Base-by-base conservation (phyloP, 2,329 filamentous ascomycete genomes). In the Aspergillus spinulosporus region DNA sequence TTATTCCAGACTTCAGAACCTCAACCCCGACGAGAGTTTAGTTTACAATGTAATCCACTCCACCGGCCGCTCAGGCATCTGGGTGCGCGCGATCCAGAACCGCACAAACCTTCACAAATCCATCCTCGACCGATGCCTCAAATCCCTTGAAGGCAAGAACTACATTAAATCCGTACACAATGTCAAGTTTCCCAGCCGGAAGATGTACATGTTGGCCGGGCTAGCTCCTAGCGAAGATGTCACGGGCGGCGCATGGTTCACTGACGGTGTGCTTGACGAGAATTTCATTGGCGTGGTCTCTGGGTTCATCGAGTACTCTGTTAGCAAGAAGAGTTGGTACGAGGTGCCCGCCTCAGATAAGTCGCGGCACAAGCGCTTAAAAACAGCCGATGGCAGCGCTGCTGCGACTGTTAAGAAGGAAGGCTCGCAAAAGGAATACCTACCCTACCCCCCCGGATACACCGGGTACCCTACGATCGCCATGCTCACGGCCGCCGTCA, bases 231-330 rank as follows among this genome's bases (percentile, higher is more conserved):
- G 88, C 52, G 92, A 97, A 60, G 89, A 94, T 59, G 90, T 95
- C 47, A 96, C 92, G 0, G 94, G 94, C 47, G 94, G 94, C 1
- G 89, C 91, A 6, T 99, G 93, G 90, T 97, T 94, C 72, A 92
- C 90, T 5, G 92, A 96, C 61, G 90, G 91, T 51, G 89, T 92
- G 62, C 82, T 97, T 9, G 94, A 99, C 74, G 87, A 89, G 62
- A 89, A 88, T 57, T 90, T 99, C 71, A 92, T 97, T 65, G 86
- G 89, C 55, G 85, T 85, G 42, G 80, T 97, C 49, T 84, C 89
- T 59, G 82, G 84, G 15, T 83, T 89, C 58, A 84, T 96, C 50
- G 89, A 90, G 64, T 84, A 88, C 62, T 87, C 85, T 59, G 84
- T 96, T 59, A 86, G 88, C 66, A 79, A 79, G 8, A 80, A 85